phyloP scores from a whole-genome alignment of 1,284 basidiomycete species.

The Naganishia liquefaciens region DNA sequence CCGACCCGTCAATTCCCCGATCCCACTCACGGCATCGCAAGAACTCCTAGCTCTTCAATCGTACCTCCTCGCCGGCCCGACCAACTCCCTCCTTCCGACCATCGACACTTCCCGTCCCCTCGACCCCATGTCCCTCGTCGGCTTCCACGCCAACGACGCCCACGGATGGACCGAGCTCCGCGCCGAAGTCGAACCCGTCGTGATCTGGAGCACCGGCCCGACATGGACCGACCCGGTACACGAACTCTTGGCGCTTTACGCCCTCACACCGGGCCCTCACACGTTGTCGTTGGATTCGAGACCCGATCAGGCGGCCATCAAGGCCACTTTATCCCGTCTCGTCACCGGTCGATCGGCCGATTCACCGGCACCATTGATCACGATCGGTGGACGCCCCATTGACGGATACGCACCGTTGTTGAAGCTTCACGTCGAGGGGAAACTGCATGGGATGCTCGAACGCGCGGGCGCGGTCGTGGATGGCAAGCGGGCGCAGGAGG shows the following conservation, averaged over 20 bases:
- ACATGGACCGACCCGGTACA: conserved; percentile 27
- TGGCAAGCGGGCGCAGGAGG: conserved; percentile 17
- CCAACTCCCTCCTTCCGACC: conserved; percentile 42
- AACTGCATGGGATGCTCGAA: conserved; percentile 24
- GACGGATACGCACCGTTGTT: conserved; percentile 25
- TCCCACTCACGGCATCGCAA: conserved; percentile 38
- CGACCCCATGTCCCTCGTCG: conserved; percentile 46
- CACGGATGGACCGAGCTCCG: conserved; percentile 27
- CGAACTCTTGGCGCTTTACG: conserved; percentile 26
- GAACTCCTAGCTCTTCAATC: conserved; percentile 53
- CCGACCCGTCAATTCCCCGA: conserved; percentile 5
- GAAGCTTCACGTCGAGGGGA: conserved; percentile 19
- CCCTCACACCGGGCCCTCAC: conserved; percentile 21
- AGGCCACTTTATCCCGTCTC: conserved; percentile 27
- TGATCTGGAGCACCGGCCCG: conserved; percentile 24
- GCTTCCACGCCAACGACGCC: conserved; percentile 31
- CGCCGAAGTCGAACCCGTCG: conserved; percentile 29
- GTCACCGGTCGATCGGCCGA: conserved; percentile 9
- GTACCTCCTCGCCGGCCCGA: conserved; percentile 45
- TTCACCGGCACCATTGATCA: conserved; percentile 26
- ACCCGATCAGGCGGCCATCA: conserved; percentile 2
- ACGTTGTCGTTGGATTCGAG: conserved; percentile 16
- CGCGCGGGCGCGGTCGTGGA: conserved; percentile 32
- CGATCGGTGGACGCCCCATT: conserved; percentile 30
- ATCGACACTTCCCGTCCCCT: conserved; percentile 43